These are phyloP conservation scores for Kodamaea laetipori DNA, from an alignment of 805 yeast species.

Conservation along the genomic window DNA sequence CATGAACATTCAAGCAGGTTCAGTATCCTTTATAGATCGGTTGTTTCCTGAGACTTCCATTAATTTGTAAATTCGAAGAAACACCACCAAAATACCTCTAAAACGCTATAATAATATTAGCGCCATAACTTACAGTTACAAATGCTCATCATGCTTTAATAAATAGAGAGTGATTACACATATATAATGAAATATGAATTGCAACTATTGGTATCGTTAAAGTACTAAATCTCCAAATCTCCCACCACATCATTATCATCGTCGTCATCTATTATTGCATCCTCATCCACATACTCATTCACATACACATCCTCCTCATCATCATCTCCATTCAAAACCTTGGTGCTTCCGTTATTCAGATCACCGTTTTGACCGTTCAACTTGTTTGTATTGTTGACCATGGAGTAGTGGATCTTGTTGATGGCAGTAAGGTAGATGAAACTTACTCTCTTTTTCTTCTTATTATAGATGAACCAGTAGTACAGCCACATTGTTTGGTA, in stretches of 20 bases:
- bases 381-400: slow-evolving; percentile 26
- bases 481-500: slow-evolving; percentile 65
- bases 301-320: slow-evolving; percentile 25
- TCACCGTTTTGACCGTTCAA: slow-evolving; percentile 18
- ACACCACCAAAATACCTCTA: no score
- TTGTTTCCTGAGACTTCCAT: no score
- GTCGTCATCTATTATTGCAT: slow-evolving; percentile 20
- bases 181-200: background rate
- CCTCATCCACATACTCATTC: slow-evolving; percentile 25
- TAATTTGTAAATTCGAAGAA: no score
- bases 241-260: slow-evolving; percentile 37
- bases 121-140: no score
- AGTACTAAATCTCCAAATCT: slow-evolving; percentile 37
- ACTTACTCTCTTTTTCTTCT: slow-evolving; percentile 87
- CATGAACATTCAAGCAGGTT: no score
- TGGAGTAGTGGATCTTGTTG: slow-evolving; percentile 41
- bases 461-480: slow-evolving; percentile 91
- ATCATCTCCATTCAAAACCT: slow-evolving; percentile 25
- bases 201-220: slow-evolving; percentile 14
- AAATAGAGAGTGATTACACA: no score
- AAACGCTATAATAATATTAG: no score
- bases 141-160: no score
- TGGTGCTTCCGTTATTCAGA: slow-evolving; percentile 25
- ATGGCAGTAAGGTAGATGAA: slow-evolving; percentile 68
- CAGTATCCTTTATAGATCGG: no score